Percentiles rank a stretch among this genome's conserved stretches.
Evolutionary conservation across 345 rosid species (phyloP).

Genomic region (Rubroshorea leprosula): DNA sequence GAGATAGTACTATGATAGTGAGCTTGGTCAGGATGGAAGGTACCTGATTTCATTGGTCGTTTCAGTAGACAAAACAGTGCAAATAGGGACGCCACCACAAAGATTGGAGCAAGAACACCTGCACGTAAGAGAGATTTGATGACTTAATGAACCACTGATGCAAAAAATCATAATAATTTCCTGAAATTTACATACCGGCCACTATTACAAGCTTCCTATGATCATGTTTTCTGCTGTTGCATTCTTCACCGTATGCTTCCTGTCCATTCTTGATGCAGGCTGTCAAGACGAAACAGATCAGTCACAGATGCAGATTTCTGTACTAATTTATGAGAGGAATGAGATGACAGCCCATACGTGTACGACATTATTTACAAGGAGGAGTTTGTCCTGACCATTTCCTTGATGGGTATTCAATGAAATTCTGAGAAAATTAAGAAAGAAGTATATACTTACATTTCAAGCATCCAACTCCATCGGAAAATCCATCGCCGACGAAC

Average conservation of each 20-base stretch:
- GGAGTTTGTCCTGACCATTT: too few species aligned
- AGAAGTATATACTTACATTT: constrained; percentile 42
- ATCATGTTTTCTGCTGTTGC: constrained; percentile 31
- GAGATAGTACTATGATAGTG: constrained; percentile 43
- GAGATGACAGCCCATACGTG: too few species aligned
- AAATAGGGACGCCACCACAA: constrained; percentile 40
- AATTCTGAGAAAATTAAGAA: background rate
- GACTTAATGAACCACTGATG: background rate
- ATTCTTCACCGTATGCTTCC: constrained; percentile 43
- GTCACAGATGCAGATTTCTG: background rate
- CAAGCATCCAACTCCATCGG: constrained; percentile 58
- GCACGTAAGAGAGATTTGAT: constrained; percentile 11
- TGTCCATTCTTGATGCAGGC: constrained; percentile 57
- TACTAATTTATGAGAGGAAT: too few species aligned
- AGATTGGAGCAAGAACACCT: constrained; percentile 48
- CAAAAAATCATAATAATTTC: background rate
- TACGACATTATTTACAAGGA: too few species aligned
- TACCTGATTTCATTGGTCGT: constrained; percentile 33
- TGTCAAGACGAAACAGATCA: constrained; percentile 14
- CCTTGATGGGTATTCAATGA: background rate
- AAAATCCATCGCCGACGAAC: constrained; percentile 65
- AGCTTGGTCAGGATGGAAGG: constrained; percentile 28
- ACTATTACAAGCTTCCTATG: constrained; percentile 43
- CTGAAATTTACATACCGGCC: constrained; percentile 39
- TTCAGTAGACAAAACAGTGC: constrained; percentile 50